A percentile compares a stretch with the other conserved stretches of the same genome.
Conservation (phyloP, 208 protist genomes). For the Herpetomonas muscarum region DNA sequence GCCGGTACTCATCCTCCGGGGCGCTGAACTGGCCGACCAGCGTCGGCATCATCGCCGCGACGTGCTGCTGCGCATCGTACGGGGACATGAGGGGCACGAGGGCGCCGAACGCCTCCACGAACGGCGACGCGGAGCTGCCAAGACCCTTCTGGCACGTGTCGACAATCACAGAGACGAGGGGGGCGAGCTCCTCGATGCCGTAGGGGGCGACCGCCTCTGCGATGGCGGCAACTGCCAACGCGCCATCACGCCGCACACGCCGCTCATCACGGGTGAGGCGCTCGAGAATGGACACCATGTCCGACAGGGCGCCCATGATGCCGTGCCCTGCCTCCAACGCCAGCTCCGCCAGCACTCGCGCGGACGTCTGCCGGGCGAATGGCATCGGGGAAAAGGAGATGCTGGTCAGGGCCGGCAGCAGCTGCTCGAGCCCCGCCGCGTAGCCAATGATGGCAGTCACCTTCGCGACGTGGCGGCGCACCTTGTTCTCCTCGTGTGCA, state of each 20-base stretch:
- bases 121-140: conserved; percentile 95
- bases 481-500: conserved; percentile 96
- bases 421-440: conserved; percentile 93
- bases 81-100: conserved; percentile 99
- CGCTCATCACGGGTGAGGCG: conserved; percentile 94
- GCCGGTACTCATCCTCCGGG: conserved; percentile 99
- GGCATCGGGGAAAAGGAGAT: conserved; percentile 97
- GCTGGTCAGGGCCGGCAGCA: conserved; percentile 97
- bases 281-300: conserved; percentile 96
- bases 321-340: conserved; percentile 96
- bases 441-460: conserved; percentile 97
- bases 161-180: conserved; percentile 95
- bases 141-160: conserved; percentile 91
- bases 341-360: conserved; percentile 98
- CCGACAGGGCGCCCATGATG: conserved; percentile 94
- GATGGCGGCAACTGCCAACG: conserved; percentile 94
- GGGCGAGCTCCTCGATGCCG: conserved; percentile 98
- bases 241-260: conserved; percentile 96
- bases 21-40: conserved; percentile 93
- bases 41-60: conserved; percentile 94
- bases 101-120: conserved; percentile 98
- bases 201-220: conserved; percentile 97
- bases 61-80: conserved; percentile 96
- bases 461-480: conserved; percentile 98
- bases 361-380: conserved; percentile 96